phyloP scores from a whole-genome alignment of 2,329 filamentous ascomycete genomes.

The Fusarium phyllophilum region DNA sequence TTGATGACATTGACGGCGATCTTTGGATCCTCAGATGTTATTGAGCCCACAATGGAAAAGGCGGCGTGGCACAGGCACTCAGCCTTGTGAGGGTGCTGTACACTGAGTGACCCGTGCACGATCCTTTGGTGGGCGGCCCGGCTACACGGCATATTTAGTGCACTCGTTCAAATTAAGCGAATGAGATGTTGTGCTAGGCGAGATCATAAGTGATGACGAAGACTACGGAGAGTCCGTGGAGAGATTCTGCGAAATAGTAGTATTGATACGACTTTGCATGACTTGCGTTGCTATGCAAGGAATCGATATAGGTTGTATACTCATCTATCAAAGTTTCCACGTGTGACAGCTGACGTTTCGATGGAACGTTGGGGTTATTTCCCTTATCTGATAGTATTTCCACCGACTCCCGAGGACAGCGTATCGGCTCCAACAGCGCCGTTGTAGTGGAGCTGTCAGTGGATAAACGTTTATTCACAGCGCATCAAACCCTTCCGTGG shows the following conservation, averaged over 20 bases:
- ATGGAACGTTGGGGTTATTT: not conserved
- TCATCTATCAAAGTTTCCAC: not conserved
- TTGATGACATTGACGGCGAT: not conserved
- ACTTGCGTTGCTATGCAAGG: not conserved
- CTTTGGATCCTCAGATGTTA: not conserved
- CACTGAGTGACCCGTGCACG: not conserved
- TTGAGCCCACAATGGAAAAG: not conserved
- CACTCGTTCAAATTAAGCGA: too few species aligned
- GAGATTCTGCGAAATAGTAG: not conserved
- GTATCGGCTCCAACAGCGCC: not conserved
- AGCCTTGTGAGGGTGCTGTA: not conserved
- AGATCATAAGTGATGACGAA: not conserved
- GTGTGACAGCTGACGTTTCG: not conserved
- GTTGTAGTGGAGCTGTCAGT: not conserved
- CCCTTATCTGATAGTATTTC: not conserved
- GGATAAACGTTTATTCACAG: not conserved
- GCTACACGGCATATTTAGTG: not conserved
- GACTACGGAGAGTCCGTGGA: not conserved
- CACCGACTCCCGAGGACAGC: not conserved
- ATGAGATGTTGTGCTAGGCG: too few species aligned
- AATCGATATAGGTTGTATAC: not conserved
- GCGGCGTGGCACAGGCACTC: not conserved
- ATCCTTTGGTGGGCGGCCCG: not conserved
- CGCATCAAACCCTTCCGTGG: not conserved
- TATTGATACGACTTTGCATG: not conserved